These are phyloP conservation scores for Lasiosphaeriaceae sp. DNA, from an alignment of 495 filamentous ascomycete genomes.

Conservation along the genomic window DNA sequence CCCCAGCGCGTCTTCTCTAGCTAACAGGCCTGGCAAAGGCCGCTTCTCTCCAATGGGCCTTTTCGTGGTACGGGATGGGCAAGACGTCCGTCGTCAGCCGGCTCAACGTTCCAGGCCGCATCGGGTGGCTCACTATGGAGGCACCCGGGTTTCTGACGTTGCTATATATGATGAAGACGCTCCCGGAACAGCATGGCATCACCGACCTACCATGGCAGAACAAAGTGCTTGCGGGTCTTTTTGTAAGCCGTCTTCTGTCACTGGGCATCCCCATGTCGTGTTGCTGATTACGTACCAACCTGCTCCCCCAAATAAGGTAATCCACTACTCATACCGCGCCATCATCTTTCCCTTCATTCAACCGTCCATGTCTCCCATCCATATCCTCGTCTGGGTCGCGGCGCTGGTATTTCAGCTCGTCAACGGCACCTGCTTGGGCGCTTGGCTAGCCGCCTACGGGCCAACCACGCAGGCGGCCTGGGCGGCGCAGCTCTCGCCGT, in stretches of 20 bases:
- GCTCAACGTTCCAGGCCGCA: constrained; percentile 83
- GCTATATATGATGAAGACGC: constrained; percentile 67
- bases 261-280: no score
- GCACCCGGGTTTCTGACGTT: constrained; percentile 69
- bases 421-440: constrained; percentile 72
- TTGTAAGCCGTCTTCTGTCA: constrained; percentile 29
- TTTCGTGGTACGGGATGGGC: constrained; percentile 67
- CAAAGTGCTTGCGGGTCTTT: constrained; percentile 60
- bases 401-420: constrained; percentile 70
- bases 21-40: constrained; percentile 36
- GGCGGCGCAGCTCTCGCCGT: constrained; percentile 37
- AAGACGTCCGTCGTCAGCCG: constrained; percentile 74
- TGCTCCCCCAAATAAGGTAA: constrained; percentile 29
- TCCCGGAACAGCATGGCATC: constrained; percentile 53
- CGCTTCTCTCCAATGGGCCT: constrained; percentile 59
- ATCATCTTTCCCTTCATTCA: constrained; percentile 76
- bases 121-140: constrained; percentile 88
- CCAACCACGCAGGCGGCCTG: constrained; percentile 57
- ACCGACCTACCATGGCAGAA: constrained; percentile 61
- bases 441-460: constrained; percentile 78
- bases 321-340: constrained; percentile 89
- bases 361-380: constrained; percentile 87
- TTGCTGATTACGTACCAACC: no score
- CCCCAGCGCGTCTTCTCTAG: background rate
- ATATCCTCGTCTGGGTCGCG: constrained; percentile 55